These are phyloP conservation scores for Sonneratia caseolaris DNA, from an alignment of 345 rosid species.

Conservation along the genomic window DNA sequence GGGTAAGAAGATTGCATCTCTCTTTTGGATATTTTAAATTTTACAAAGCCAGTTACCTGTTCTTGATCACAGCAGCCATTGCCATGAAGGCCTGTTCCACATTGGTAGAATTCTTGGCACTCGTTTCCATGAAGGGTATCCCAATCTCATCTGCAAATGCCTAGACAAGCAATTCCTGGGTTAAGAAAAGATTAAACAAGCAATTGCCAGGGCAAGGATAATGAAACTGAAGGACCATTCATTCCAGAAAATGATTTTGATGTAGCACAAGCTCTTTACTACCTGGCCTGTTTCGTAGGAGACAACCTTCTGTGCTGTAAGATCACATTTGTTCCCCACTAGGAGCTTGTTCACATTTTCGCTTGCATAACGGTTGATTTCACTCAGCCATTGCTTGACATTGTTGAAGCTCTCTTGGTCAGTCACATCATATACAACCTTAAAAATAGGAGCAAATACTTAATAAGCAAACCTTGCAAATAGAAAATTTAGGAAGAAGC, in stretches of 20 bases:
- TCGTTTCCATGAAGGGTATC: slow-evolving; percentile 79
- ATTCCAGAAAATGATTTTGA: not conserved
- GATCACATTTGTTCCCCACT: slow-evolving; percentile 68
- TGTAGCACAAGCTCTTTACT: slow-evolving; percentile 1
- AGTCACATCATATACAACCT: slow-evolving; percentile 76
- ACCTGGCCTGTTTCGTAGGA: slow-evolving; percentile 68
- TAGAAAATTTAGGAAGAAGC: not conserved
- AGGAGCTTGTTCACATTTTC: slow-evolving; percentile 75
- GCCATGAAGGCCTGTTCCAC: slow-evolving; percentile 84
- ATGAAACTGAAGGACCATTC: not conserved
- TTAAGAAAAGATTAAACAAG: not conserved
- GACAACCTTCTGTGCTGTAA: slow-evolving; percentile 62
- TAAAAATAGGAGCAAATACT: slow-evolving; percentile 4
- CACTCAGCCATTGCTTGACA: slow-evolving; percentile 72
- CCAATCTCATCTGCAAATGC: slow-evolving; percentile 76
- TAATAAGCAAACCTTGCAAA: not conserved
- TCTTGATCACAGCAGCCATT: slow-evolving; percentile 67
- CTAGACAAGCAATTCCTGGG: slow-evolving; percentile 15
- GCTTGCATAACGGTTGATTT: slow-evolving; percentile 69
- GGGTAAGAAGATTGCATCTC: too few species aligned
- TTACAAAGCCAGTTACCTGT: slow-evolving; percentile 23
- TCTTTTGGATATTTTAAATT: not conserved
- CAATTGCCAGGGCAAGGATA: not conserved
- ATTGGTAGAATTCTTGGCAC: slow-evolving; percentile 62
- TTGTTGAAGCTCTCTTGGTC: slow-evolving; percentile 85